Evolutionary conservation across 1,139 yeast species (phyloP).

Genomic region (Candida sanyaensis): DNA sequence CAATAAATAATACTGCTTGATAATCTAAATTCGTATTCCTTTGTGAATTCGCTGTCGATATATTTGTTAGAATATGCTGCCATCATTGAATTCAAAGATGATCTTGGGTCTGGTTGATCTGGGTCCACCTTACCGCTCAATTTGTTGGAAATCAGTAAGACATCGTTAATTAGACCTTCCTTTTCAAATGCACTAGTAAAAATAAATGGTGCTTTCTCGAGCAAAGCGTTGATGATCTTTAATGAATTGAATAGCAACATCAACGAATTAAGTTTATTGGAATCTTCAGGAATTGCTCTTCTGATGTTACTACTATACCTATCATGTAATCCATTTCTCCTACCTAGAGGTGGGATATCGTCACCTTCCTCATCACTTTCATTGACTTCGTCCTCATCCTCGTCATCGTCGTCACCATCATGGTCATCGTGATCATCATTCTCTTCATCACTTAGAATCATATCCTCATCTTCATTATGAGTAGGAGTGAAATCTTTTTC

Average conservation of each 20-base stretch:
- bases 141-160: constrained; percentile 24
- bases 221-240: constrained; percentile 22
- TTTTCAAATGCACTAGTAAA: constrained; percentile 58
- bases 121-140: constrained; percentile 14
- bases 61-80: constrained; percentile 26
- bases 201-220: constrained; percentile 45
- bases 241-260: constrained; percentile 56
- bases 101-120: constrained; percentile 10
- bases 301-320: background rate
- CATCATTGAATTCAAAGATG: constrained; percentile 9
- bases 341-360: constrained; percentile 4
- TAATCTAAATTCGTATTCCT: constrained; percentile 27
- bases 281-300: constrained; percentile 15
- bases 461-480: constrained; percentile 12
- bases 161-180: constrained; percentile 71
- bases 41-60: constrained; percentile 35
- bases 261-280: constrained; percentile 24
- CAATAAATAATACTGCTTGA: constrained; percentile 21
- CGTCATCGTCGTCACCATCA: constrained; percentile 11
- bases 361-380: constrained; percentile 15
- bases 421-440: constrained; percentile 11
- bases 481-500: constrained; percentile 17
- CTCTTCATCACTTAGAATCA: constrained; percentile 11
- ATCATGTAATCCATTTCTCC: background rate
- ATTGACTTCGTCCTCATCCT: constrained; percentile 16